phyloP scores from a whole-genome alignment of 2,329 filamentous ascomycete genomes.

The Xylaria sp. region DNA sequence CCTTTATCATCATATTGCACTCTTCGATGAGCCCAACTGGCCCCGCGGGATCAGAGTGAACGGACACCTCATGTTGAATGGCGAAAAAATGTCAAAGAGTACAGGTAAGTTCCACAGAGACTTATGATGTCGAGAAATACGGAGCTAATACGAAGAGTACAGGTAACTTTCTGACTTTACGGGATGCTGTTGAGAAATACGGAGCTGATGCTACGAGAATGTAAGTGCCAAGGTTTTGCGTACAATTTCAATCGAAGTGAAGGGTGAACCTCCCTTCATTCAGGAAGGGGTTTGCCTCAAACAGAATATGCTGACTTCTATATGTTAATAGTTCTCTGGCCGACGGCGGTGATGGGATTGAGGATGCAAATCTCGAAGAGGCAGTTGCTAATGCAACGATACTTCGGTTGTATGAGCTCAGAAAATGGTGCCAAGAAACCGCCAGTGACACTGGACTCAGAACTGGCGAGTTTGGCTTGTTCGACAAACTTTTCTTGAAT shows the following conservation, averaged over 20 bases:
- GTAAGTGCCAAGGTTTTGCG: conserved; percentile 21
- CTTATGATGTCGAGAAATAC: too few species aligned
- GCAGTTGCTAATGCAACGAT: conserved; percentile 89
- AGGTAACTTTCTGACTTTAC: conserved; percentile 94
- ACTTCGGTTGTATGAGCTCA: conserved; percentile 80
- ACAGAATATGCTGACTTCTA: conserved; percentile 10
- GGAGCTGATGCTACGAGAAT: conserved; percentile 93
- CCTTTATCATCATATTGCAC: conserved; percentile 90
- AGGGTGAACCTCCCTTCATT: not conserved
- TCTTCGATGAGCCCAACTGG: conserved; percentile 92
- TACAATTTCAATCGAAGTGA: not conserved
- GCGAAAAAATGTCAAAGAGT: conserved; percentile 98
- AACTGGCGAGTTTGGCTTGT: conserved; percentile 87
- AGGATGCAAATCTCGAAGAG: conserved; percentile 98
- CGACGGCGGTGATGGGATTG: conserved; percentile 92
- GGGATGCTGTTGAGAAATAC: conserved; percentile 87
- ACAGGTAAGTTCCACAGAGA: conserved; percentile 51
- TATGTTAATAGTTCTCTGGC: conserved; percentile 72
- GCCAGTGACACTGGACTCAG: conserved; percentile 67
- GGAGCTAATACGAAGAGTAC: conserved; percentile 75
- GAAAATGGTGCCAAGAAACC: conserved; percentile 93
- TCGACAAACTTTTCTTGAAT: conserved; percentile 91
- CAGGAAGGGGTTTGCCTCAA: not conserved
- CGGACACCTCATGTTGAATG: conserved; percentile 93
- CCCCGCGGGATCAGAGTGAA: conserved; percentile 87